Conservation (phyloP, 2,329 filamentous ascomycete species). For the Aspergillus sp. region DNA sequence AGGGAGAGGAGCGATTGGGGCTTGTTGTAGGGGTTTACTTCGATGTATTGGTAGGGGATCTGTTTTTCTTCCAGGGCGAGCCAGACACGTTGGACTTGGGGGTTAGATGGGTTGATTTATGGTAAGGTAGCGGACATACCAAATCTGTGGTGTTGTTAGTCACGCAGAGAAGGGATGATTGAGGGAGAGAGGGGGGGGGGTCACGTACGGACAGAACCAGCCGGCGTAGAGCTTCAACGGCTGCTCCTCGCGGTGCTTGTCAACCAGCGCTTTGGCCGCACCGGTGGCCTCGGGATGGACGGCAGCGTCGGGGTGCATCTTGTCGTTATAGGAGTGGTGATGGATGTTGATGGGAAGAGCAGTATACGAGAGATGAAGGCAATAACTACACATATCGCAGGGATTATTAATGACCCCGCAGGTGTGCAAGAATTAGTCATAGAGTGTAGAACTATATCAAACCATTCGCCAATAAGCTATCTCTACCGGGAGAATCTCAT, state of each 20-base stretch:
- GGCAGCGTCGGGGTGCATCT: slow-evolving; percentile 41
- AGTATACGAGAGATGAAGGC: background rate
- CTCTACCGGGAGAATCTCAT: background rate
- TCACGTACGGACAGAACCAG: slow-evolving; percentile 66
- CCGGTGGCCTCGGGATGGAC: slow-evolving; percentile 48
- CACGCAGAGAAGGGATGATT: slow-evolving; percentile 1
- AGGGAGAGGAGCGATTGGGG: slow-evolving; percentile 64
- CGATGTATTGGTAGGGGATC: slow-evolving; percentile 72
- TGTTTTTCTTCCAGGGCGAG: slow-evolving; percentile 71
- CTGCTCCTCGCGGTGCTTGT: slow-evolving; percentile 31
- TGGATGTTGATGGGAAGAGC: background rate
- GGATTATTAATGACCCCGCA: slow-evolving; percentile 9
- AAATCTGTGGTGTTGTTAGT: slow-evolving; percentile 27
- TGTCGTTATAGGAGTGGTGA: slow-evolving; percentile 8
- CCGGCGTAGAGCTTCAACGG: slow-evolving; percentile 65
- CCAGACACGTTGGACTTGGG: slow-evolving; percentile 65
- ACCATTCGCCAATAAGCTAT: background rate
- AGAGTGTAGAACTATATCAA: background rate
- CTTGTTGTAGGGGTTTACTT: slow-evolving; percentile 78
- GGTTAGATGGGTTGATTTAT: slow-evolving; percentile 5
- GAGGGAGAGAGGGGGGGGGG: slow-evolving; percentile 5
- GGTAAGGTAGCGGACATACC: slow-evolving; percentile 20
- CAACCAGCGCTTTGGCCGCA: slow-evolving; percentile 38
- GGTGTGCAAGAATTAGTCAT: background rate
- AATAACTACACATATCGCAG: background rate